phyloP scores from a whole-genome alignment of 495 filamentous ascomycete genomes.

The Penicillium taxi region DNA sequence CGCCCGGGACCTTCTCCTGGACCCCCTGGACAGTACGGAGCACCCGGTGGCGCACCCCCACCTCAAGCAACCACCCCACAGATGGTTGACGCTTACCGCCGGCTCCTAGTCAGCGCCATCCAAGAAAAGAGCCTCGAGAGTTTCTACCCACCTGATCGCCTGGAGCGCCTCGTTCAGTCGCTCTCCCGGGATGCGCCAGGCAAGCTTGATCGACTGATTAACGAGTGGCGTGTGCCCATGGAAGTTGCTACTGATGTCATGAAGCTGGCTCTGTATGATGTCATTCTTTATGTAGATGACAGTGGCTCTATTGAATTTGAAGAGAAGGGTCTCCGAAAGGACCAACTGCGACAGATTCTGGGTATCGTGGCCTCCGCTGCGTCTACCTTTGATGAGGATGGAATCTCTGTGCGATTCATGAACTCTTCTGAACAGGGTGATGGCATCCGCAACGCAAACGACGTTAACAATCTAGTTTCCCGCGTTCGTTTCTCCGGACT shows the following conservation, averaged over 20 bases:
- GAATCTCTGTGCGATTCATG: conserved; percentile 66
- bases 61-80: conserved; percentile 33
- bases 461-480: conserved; percentile 49
- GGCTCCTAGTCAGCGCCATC: conserved; percentile 44
- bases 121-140: conserved; percentile 50
- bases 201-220: conserved; percentile 44
- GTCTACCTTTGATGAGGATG: conserved; percentile 63
- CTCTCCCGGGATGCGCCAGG: conserved; percentile 37
- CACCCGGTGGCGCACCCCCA: conserved; percentile 17
- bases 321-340: conserved; percentile 56
- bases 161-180: conserved; percentile 30
- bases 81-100: conserved; percentile 45
- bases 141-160: conserved; percentile 46
- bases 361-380: conserved; percentile 54
- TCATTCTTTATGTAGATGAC: conserved; percentile 64
- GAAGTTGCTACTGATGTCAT: conserved; percentile 62
- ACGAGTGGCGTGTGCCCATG: conserved; percentile 48
- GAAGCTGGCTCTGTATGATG: conserved; percentile 58
- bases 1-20: conserved; percentile 27
- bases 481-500: conserved; percentile 57
- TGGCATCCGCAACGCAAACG: conserved; percentile 48
- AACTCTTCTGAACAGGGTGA: conserved; percentile 46
- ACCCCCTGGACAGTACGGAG: conserved; percentile 23
- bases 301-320: conserved; percentile 65
- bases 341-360: conserved; percentile 57